Evolutionary conservation across 2,329 filamentous ascomycete genomes (phyloP).

Genomic region (Lasiodiplodia sp.): DNA sequence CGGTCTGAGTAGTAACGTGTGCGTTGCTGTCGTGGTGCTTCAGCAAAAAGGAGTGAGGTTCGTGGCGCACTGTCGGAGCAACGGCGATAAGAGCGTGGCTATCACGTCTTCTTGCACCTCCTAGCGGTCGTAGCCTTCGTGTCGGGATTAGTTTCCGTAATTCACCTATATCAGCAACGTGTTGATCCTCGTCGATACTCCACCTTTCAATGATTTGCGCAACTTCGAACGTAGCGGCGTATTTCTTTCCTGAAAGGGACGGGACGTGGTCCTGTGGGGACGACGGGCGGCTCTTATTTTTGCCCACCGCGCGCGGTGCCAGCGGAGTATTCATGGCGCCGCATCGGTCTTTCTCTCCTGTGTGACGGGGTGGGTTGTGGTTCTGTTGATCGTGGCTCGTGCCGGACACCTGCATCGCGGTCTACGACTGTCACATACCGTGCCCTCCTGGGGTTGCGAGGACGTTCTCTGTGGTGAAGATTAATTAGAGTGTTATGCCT

Average conservation of each 20-base stretch:
- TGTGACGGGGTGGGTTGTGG: not conserved
- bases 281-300: not conserved
- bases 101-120: not conserved
- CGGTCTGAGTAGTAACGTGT: too few species aligned
- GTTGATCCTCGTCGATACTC: slow-evolving; percentile 4
- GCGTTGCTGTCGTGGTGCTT: too few species aligned
- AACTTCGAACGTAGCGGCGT: slow-evolving; percentile 25
- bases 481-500: not conserved
- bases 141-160: not conserved
- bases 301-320: not conserved
- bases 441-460: not conserved
- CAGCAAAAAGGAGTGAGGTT: too few species aligned
- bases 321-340: slow-evolving; percentile 1
- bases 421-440: not conserved
- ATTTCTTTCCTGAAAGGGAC: slow-evolving; percentile 7
- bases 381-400: not conserved
- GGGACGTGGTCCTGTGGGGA: not conserved
- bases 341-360: not conserved
- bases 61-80: too few species aligned
- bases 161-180: slow-evolving; percentile 4
- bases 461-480: not conserved
- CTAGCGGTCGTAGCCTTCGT: too few species aligned
- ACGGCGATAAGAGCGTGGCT: not conserved
- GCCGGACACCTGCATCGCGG: not conserved
- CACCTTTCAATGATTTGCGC: not conserved